These are phyloP conservation scores for Neurospora tetraspora DNA, from an alignment of 495 filamentous ascomycete genomes.

Conservation along the genomic window DNA sequence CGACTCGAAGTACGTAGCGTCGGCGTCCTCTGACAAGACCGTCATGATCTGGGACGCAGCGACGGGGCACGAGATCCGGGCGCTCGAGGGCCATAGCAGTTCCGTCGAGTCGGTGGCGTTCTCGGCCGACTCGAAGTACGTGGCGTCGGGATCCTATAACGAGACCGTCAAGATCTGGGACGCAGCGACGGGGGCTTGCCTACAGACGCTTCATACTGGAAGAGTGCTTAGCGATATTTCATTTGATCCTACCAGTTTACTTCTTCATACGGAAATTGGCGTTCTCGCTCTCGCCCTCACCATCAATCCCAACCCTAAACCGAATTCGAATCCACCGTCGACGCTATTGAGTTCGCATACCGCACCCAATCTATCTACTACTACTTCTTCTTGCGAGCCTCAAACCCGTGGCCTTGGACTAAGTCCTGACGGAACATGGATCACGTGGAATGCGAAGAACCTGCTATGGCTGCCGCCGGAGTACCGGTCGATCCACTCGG, in stretches of 20 bases:
- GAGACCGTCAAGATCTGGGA: slow-evolving; percentile 31
- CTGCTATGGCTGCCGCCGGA: slow-evolving; percentile 24
- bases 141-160: slow-evolving; percentile 23
- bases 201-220: slow-evolving; percentile 9
- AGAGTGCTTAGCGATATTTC: slow-evolving; percentile 4
- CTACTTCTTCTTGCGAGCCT: background rate
- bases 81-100: slow-evolving; percentile 2
- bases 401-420: background rate
- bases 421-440: slow-evolving; percentile 15
- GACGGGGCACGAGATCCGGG: background rate
- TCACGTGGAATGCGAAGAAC: slow-evolving; percentile 15
- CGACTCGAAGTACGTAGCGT: slow-evolving; percentile 15
- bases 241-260: slow-evolving; percentile 3
- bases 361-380: background rate
- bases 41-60: slow-evolving; percentile 7
- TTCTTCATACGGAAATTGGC: slow-evolving; percentile 1
- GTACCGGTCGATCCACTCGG: slow-evolving; percentile 16
- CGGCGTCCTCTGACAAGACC: background rate
- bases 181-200: slow-evolving; percentile 10
- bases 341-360: background rate
- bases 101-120: slow-evolving; percentile 7
- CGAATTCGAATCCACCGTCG: background rate
- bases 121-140: slow-evolving; percentile 6
- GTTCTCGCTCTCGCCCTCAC: background rate
- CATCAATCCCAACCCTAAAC: background rate